A percentile compares a stretch with the other conserved stretches of the same genome.
phyloP scores from a whole-genome alignment of 176 grass and related monocot genomes.

The Triticum dicoccoides region DNA sequence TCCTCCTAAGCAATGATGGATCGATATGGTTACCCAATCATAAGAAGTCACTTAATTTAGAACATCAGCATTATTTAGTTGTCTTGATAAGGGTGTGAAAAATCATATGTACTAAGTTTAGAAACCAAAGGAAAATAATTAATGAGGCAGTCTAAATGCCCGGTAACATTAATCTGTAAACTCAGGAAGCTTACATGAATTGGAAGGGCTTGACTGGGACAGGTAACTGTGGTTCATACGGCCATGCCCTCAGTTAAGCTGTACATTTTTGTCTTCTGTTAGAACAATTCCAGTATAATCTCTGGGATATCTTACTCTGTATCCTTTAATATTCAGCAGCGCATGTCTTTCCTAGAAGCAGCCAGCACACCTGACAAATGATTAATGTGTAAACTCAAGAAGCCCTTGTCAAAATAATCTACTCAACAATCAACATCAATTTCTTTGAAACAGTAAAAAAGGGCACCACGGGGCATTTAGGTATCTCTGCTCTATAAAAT shows the following conservation, averaged over 20 bases:
- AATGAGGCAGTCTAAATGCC: background rate
- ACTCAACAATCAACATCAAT: background rate
- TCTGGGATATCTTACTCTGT: background rate
- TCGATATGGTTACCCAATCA: background rate
- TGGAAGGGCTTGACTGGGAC: background rate
- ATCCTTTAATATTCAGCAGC: background rate
- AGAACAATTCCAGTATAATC: background rate
- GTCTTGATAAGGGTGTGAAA: background rate
- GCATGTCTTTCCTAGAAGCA: background rate
- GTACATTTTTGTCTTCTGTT: background rate
- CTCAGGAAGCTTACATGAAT: constrained; percentile 11
- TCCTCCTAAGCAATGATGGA: background rate
- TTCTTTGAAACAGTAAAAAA: background rate
- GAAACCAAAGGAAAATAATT: background rate
- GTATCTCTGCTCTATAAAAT: background rate
- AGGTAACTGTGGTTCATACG: background rate
- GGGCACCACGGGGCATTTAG: background rate
- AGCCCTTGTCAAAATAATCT: background rate
- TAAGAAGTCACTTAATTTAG: background rate
- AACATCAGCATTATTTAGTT: background rate
- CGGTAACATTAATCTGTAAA: too few species aligned
- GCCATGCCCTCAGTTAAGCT: background rate
- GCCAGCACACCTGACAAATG: background rate
- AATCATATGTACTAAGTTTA: background rate
- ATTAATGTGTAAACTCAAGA: background rate